Evolutionary conservation across 306 rosid genomes (phyloP).

Genomic region (Carpinus viminea): DNA sequence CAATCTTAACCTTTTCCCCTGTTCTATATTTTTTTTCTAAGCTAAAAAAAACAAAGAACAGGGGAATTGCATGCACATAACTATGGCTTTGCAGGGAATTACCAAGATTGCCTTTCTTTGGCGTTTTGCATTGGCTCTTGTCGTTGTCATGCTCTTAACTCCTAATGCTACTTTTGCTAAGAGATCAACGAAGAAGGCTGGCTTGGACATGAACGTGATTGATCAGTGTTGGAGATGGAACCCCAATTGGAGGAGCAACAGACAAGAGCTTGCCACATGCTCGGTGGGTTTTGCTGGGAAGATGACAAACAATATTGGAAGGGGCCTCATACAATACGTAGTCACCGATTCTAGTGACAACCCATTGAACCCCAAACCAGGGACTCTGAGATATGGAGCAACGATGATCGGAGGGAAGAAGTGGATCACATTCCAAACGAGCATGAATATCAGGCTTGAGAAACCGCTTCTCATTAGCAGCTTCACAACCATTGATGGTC

Average conservation of each 20-base stretch:
- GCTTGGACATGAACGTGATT: constrained; percentile 1
- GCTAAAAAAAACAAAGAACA: too few relatives aligned
- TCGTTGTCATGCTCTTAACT: not conserved
- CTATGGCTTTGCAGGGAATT: constrained; percentile 1
- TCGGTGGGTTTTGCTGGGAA: constrained; percentile 11
- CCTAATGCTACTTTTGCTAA: not conserved
- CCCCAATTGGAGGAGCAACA: constrained; percentile 1
- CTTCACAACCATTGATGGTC: constrained; percentile 6
- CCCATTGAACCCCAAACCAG: not conserved
- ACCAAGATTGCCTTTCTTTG: not conserved
- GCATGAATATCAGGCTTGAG: not conserved
- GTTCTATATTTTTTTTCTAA: not conserved
- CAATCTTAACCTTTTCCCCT: not conserved
- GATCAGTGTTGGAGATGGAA: constrained; percentile 6
- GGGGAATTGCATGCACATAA: not conserved
- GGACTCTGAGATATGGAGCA: not conserved
- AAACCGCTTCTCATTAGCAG: constrained; percentile 5
- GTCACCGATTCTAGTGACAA: constrained; percentile 4
- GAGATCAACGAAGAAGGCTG: not conserved
- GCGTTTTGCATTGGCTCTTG: not conserved
- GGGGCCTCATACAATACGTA: not conserved
- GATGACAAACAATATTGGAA: constrained; percentile 1
- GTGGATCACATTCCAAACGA: constrained; percentile 1
- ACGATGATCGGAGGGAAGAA: constrained; percentile 3
- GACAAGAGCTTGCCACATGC: constrained; percentile 10